These are phyloP conservation scores for Nakazawaea holstii DNA, from an alignment of 805 yeast genomes.

Conservation along the genomic window DNA sequence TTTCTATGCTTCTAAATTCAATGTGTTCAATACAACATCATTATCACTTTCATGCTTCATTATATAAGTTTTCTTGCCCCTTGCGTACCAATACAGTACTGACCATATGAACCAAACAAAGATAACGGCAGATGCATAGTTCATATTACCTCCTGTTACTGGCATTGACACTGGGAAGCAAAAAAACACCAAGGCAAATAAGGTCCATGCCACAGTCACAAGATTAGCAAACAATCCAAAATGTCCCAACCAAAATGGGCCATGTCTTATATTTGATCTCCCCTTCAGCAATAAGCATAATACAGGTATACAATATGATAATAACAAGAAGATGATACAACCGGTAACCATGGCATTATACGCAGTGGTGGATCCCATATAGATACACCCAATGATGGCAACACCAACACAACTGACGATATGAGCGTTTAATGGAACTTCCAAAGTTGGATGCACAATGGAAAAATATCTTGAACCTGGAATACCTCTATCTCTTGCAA, in stretches of 20 bases:
- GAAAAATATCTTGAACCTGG: conserved; percentile 51
- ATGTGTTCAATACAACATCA: conserved; percentile 6
- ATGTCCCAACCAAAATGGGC: conserved; percentile 64
- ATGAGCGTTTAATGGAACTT: conserved; percentile 58
- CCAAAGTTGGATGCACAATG: conserved; percentile 37
- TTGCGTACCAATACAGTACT: conserved; percentile 46
- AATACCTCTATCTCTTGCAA: conserved; percentile 60
- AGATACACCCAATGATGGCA: conserved; percentile 54
- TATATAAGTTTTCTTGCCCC: conserved; percentile 22
- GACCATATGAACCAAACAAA: conserved; percentile 40
- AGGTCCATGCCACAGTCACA: conserved; percentile 50
- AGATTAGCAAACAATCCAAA: conserved; percentile 46
- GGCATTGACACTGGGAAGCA: conserved; percentile 64
- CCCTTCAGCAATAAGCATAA: conserved; percentile 41
- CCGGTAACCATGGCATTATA: conserved; percentile 61
- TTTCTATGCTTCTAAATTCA: background rate
- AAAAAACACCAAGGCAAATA: conserved; percentile 55
- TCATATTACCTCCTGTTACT: conserved; percentile 56
- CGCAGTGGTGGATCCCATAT: conserved; percentile 63
- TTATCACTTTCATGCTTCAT: conserved; percentile 14
- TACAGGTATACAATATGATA: conserved; percentile 55
- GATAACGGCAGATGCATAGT: conserved; percentile 56
- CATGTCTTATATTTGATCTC: conserved; percentile 48
- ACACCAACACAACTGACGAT: conserved; percentile 46
- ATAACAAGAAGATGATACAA: conserved; percentile 50